phyloP scores from a whole-genome alignment of 495 filamentous ascomycete genomes.

The Penicillium taxi region DNA sequence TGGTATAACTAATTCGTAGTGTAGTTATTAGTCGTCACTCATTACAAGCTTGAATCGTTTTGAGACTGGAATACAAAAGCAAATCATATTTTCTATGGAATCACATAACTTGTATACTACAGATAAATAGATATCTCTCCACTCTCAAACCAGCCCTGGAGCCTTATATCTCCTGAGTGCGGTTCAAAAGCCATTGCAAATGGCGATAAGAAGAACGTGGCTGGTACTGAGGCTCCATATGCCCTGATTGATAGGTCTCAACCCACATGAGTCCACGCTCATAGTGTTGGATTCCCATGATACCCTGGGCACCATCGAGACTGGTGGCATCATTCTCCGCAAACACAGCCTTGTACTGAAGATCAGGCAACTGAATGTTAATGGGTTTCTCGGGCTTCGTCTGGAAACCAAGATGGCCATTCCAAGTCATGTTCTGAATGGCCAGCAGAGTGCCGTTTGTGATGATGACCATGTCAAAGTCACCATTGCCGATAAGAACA shows the following conservation, averaged over 20 bases:
- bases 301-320: conserved; percentile 39
- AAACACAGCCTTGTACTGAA: conserved; percentile 26
- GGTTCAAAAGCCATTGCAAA: conserved; percentile 58
- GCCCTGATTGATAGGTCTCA: conserved; percentile 52
- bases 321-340: conserved; percentile 19
- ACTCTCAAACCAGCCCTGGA: no score
- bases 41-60: no score
- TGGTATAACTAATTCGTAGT: no score
- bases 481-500: conserved; percentile 51
- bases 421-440: conserved; percentile 66
- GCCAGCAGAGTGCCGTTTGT: conserved; percentile 54
- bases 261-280: conserved; percentile 69
- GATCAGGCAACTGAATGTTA: conserved; percentile 30
- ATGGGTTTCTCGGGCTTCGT: conserved; percentile 29
- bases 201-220: conserved; percentile 60
- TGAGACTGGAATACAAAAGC: no score
- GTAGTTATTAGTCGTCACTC: no score
- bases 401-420: conserved; percentile 54
- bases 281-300: conserved; percentile 55
- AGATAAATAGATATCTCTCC: no score
- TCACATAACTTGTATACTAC: no score
- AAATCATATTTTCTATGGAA: no score
- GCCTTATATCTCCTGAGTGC: conserved; percentile 33
- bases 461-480: conserved; percentile 54
- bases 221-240: conserved; percentile 60